Conservation (phyloP, 1,139 yeast species). For the Blastobotrys persicus region DNA sequence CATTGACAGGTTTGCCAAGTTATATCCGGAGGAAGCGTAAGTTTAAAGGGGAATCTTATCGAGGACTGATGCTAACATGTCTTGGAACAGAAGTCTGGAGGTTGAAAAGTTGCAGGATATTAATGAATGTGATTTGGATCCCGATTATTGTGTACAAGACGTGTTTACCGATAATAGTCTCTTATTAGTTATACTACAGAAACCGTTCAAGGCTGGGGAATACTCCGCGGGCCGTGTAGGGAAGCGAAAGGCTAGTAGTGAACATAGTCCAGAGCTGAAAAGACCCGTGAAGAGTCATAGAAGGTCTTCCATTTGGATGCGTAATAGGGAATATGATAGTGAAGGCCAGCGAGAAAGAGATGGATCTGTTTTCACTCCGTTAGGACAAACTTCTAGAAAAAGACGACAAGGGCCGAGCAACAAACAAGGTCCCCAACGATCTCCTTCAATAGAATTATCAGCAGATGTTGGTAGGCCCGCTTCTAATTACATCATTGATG, state of each 20-base stretch:
- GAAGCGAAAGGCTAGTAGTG: constrained; percentile 14
- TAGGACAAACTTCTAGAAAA: background rate
- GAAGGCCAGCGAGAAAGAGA: constrained; percentile 1
- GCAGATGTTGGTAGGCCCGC: background rate
- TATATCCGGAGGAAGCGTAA: constrained; percentile 56
- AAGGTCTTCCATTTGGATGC: constrained; percentile 24
- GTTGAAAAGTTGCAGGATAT: constrained; percentile 62
- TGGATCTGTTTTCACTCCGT: constrained; percentile 12
- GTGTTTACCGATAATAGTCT: constrained; percentile 57
- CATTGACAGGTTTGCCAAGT: constrained; percentile 48
- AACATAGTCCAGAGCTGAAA: constrained; percentile 7
- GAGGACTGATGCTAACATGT: background rate
- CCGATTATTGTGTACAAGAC: constrained; percentile 63
- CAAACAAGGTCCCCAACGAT: constrained; percentile 5
- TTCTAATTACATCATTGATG: background rate
- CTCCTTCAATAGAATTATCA: constrained; percentile 9
- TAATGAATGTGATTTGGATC: constrained; percentile 70
- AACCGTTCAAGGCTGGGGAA: constrained; percentile 2
- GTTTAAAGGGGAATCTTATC: constrained; percentile 1
- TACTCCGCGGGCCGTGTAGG: background rate
- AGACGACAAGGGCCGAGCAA: background rate
- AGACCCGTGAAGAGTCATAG: constrained; percentile 12
- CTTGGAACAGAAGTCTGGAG: constrained; percentile 37
- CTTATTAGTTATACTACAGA: constrained; percentile 33
- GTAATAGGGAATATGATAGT: constrained; percentile 4